Percentiles rank a stretch among this genome's conserved stretches.
Conservation (phyloP, 371 early-diverging fungal species). For the Mortierella sp. region DNA sequence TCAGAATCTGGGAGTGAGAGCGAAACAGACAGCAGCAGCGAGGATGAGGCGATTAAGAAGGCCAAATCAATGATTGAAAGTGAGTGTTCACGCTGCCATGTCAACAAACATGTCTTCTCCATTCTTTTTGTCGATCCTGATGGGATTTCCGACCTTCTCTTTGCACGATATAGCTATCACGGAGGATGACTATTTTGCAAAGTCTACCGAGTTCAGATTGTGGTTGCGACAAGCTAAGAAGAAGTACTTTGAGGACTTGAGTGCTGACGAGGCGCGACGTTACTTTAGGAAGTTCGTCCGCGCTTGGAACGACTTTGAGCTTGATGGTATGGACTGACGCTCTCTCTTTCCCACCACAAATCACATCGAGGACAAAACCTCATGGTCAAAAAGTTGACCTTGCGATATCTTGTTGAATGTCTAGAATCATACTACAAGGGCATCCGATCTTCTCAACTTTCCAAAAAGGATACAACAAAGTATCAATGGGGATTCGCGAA, state of each 20-base stretch:
- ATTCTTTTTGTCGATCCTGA: background rate
- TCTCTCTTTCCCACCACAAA: background rate
- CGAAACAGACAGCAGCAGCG: conserved; percentile 22
- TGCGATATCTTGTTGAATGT: no score
- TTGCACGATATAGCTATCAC: conserved; percentile 17
- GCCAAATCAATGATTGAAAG: conserved; percentile 52
- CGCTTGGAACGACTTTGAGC: conserved; percentile 75
- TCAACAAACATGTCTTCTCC: background rate
- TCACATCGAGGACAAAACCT: background rate
- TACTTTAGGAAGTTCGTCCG: conserved; percentile 85
- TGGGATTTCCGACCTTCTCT: background rate
- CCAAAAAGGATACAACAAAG: conserved; percentile 70
- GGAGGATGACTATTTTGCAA: conserved; percentile 80
- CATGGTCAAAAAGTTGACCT: background rate
- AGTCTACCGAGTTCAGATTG: conserved; percentile 80
- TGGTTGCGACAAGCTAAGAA: conserved; percentile 84
- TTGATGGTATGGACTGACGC: conserved; percentile 61
- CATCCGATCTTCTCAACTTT: conserved; percentile 69
- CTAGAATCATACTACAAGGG: conserved; percentile 77
- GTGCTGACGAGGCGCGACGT: conserved; percentile 69
- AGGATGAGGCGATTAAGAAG: conserved; percentile 43
- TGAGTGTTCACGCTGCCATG: background rate
- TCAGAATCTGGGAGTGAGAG: conserved; percentile 13
- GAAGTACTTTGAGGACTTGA: conserved; percentile 79
- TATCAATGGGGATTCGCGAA: conserved; percentile 85